Evolutionary conservation across 495 filamentous ascomycete genomes (phyloP).

Genomic region (Aspergillus wentii): DNA sequence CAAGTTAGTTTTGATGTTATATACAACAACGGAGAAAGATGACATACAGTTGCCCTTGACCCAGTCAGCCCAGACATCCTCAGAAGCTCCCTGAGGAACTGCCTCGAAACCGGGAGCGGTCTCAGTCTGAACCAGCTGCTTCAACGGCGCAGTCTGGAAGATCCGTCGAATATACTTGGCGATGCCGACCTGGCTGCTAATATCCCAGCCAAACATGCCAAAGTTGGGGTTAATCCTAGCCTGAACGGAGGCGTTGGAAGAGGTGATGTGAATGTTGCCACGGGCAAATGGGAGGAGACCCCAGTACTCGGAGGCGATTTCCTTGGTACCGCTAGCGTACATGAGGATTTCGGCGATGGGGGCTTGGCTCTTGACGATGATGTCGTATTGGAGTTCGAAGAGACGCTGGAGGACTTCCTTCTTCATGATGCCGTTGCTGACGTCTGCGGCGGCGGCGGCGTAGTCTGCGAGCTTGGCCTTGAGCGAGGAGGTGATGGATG

Average conservation of each 20-base stretch:
- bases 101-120: conserved; percentile 13
- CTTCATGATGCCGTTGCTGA: conserved; percentile 17
- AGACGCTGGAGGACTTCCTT: conserved; percentile 22
- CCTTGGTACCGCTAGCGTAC: conserved; percentile 14
- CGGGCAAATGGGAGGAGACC: conserved; percentile 45
- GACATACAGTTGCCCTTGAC: conserved; percentile 24
- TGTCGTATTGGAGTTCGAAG: conserved; percentile 33
- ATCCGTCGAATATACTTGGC: conserved; percentile 24
- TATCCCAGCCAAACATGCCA: conserved; percentile 46
- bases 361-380: conserved; percentile 33
- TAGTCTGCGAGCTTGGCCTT: conserved; percentile 15
- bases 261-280: conserved; percentile 52
- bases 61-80: conserved; percentile 20
- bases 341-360: conserved; percentile 37
- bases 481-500: conserved; percentile 16
- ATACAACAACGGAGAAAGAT: neutral
- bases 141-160: conserved; percentile 15
- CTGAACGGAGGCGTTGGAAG: conserved; percentile 22
- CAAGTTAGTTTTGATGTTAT: neutral
- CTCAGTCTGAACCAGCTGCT: conserved; percentile 11
- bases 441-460: conserved; percentile 21
- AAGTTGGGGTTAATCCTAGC: conserved; percentile 51
- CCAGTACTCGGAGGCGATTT: conserved; percentile 39
- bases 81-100: conserved; percentile 6
- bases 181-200: conserved; percentile 24